Evolutionary conservation across 2,329 filamentous ascomycete species (phyloP).

Genomic region (Colletotrichum neosansevieriae): DNA sequence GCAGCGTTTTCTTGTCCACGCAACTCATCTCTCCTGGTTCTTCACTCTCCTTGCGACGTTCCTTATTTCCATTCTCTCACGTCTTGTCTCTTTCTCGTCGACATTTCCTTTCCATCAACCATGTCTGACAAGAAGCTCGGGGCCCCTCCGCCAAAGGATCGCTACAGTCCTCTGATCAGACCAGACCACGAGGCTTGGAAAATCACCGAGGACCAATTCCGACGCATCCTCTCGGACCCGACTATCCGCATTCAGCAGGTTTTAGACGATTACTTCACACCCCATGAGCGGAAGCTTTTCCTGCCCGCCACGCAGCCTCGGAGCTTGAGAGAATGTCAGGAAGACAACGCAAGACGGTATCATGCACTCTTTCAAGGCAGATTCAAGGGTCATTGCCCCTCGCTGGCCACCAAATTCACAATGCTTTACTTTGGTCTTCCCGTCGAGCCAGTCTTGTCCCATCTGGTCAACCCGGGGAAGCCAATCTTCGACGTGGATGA

Average conservation of each 20-base stretch:
- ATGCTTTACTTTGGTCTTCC: conserved; percentile 62
- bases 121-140: conserved; percentile 7
- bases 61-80: not conserved
- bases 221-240: conserved; percentile 43
- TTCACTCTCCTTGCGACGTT: not conserved
- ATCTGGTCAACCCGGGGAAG: conserved; percentile 42
- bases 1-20: not conserved
- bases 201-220: conserved; percentile 49
- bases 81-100: not conserved
- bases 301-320: conserved; percentile 44
- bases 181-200: conserved; percentile 44
- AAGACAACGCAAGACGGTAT: conserved; percentile 48
- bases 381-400: conserved; percentile 46
- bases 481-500: conserved; percentile 43
- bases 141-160: conserved; percentile 15
- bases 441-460: conserved; percentile 51
- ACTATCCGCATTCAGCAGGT: conserved; percentile 47
- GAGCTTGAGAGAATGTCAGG: conserved; percentile 49
- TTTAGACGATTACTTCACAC: conserved; percentile 50
- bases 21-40: not conserved
- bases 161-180: conserved; percentile 43
- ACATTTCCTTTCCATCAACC: not conserved
- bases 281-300: conserved; percentile 50
- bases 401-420: conserved; percentile 56
- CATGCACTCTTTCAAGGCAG: conserved; percentile 46